Evolutionary conservation across 345 rosid genomes (phyloP).

Genomic region (Trapa incisa): DNA sequence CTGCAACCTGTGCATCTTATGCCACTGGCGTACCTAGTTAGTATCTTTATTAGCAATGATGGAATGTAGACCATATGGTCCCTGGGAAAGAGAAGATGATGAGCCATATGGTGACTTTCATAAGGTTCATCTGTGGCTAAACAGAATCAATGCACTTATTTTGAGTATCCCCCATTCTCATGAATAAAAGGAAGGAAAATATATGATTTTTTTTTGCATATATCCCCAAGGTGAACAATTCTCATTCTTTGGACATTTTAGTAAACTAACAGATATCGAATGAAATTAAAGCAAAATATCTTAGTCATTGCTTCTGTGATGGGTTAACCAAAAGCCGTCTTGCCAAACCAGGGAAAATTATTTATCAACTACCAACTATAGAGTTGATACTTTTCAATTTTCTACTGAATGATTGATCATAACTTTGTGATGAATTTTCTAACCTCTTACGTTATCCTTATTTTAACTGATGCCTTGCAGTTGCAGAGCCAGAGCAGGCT

Average conservation of each 20-base stretch:
- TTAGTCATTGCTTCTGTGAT: too few relatives aligned
- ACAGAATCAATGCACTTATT: neutral
- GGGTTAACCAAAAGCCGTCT: too few relatives aligned
- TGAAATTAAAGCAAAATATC: too few relatives aligned
- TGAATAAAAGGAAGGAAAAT: too few relatives aligned
- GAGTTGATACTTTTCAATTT: too few relatives aligned
- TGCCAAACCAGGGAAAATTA: too few relatives aligned
- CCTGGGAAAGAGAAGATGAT: neutral
- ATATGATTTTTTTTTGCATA: too few relatives aligned
- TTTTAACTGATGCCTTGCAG: neutral
- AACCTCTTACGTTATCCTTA: neutral
- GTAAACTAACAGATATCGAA: too few relatives aligned
- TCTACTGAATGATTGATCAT: too few relatives aligned
- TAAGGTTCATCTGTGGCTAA: neutral
- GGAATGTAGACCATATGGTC: neutral
- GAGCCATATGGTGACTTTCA: neutral
- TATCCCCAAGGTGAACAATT: too few relatives aligned
- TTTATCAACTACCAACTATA: too few relatives aligned
- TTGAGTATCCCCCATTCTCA: neutral
- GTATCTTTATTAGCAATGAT: neutral
- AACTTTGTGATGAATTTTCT: neutral
- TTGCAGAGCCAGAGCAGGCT: conserved; percentile 29
- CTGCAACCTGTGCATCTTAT: neutral
- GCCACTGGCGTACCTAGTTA: neutral
- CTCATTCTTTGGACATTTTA: too few relatives aligned